Percentiles rank a stretch among this genome's conserved stretches.
These are phyloP conservation scores for Pseudocercospora ulei DNA, from an alignment of 2,329 filamentous ascomycete genomes.

Conservation along the genomic window DNA sequence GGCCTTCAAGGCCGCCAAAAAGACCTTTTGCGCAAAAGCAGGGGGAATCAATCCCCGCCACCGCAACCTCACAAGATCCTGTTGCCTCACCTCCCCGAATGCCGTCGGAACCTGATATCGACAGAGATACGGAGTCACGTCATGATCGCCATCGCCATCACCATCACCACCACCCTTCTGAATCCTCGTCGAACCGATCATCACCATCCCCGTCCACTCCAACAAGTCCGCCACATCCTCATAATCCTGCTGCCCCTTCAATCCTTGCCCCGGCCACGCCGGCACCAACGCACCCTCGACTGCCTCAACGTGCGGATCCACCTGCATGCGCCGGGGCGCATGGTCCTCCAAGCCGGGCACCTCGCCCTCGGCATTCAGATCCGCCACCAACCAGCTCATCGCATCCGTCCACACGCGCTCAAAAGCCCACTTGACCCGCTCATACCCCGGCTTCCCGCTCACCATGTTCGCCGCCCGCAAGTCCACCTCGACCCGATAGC, in stretches of 20 bases:
- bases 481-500: slow-evolving; percentile 69
- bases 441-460: slow-evolving; percentile 72
- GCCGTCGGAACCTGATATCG: slow-evolving; percentile 51
- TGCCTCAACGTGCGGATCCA: slow-evolving; percentile 25
- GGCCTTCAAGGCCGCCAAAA: slow-evolving; percentile 27
- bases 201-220: slow-evolving; percentile 65
- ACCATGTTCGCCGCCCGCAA: slow-evolving; percentile 66
- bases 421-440: slow-evolving; percentile 66
- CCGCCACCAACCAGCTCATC: slow-evolving; percentile 68
- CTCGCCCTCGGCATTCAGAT: slow-evolving; percentile 38
- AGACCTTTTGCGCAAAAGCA: slow-evolving; percentile 29
- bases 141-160: too few relatives aligned
- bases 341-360: slow-evolving; percentile 28
- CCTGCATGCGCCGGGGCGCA: slow-evolving; percentile 30
- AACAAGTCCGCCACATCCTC: slow-evolving; percentile 58
- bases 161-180: too few relatives aligned
- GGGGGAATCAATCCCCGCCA: slow-evolving; percentile 40
- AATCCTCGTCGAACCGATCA: slow-evolving; percentile 57
- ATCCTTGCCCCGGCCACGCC: slow-evolving; percentile 23
- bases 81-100: slow-evolving; percentile 9
- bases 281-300: slow-evolving; percentile 31
- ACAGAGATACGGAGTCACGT: slow-evolving; percentile 58
- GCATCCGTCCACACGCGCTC: slow-evolving; percentile 62
- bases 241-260: slow-evolving; percentile 43
- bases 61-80: slow-evolving; percentile 34